Percentiles rank a stretch among this genome's conserved stretches.
phyloP scores from a whole-genome alignment of 306 rosid species.

The Dryas octopetala region DNA sequence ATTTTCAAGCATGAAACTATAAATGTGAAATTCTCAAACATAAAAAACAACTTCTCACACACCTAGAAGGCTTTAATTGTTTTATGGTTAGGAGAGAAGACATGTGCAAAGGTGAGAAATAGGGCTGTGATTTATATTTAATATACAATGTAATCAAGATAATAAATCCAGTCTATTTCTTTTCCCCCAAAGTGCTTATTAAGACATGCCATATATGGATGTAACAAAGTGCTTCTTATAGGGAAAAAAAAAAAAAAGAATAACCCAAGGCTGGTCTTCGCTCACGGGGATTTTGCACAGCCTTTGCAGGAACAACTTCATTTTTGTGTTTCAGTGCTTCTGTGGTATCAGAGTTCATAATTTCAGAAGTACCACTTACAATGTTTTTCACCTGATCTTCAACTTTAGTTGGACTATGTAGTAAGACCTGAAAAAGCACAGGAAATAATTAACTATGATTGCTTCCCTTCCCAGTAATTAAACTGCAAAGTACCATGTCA shows the following conservation, averaged over 20 bases:
- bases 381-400: constrained; percentile 47
- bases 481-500: background rate
- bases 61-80: background rate
- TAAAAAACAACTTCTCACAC: background rate
- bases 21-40: background rate
- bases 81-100: background rate
- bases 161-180: too few species aligned
- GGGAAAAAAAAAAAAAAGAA: too few species aligned
- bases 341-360: constrained; percentile 24
- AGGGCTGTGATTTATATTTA: too few species aligned
- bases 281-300: constrained; percentile 34
- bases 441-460: background rate
- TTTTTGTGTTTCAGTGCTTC: constrained; percentile 20
- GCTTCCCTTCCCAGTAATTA: background rate
- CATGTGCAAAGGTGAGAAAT: too few species aligned
- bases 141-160: too few species aligned
- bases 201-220: too few species aligned
- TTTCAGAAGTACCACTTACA: constrained; percentile 27
- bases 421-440: constrained; percentile 44
- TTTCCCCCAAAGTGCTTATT: too few species aligned
- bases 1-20: background rate
- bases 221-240: too few species aligned
- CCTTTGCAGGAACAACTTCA: constrained; percentile 15
- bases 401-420: constrained; percentile 43
- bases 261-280: constrained; percentile 66